A percentile compares a stretch with the other conserved stretches of the same genome.
phyloP scores from a whole-genome alignment of 2,329 filamentous ascomycete genomes.

The Calonectria leucothoes region DNA sequence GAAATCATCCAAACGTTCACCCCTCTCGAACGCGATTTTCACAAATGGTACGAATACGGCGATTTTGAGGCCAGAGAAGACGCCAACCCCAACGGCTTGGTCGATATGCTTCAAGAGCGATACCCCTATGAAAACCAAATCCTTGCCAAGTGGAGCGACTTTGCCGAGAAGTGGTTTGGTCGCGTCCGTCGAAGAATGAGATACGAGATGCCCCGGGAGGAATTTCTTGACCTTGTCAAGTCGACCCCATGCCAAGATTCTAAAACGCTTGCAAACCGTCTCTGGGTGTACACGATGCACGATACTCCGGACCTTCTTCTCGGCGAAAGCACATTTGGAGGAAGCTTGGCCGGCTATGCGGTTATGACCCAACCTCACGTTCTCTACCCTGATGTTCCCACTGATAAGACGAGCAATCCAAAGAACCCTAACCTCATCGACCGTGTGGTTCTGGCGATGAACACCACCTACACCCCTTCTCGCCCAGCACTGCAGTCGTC shows the following conservation, averaged over 20 bases:
- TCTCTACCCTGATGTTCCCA: background rate
- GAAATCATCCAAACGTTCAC: background rate
- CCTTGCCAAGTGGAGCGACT: background rate
- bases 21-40: background rate
- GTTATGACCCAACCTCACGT: background rate
- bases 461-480: background rate
- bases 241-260: background rate
- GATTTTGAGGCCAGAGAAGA: background rate
- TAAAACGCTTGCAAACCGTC: background rate
- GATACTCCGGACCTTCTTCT: background rate
- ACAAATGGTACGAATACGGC: background rate
- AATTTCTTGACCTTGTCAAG: background rate
- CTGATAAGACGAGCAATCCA: background rate
- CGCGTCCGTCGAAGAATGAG: background rate
- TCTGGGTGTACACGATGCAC: background rate
- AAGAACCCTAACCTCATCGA: background rate
- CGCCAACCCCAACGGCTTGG: background rate
- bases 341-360: background rate
- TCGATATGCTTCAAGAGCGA: background rate
- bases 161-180: background rate
- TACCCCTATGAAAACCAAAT: background rate
- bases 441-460: background rate
- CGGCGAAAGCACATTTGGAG: background rate
- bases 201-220: background rate
- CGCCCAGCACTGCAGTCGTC: no score